Base-by-base conservation (phyloP, 2,329 filamentous ascomycete genomes). In the Colletotrichum cordylinicola region DNA sequence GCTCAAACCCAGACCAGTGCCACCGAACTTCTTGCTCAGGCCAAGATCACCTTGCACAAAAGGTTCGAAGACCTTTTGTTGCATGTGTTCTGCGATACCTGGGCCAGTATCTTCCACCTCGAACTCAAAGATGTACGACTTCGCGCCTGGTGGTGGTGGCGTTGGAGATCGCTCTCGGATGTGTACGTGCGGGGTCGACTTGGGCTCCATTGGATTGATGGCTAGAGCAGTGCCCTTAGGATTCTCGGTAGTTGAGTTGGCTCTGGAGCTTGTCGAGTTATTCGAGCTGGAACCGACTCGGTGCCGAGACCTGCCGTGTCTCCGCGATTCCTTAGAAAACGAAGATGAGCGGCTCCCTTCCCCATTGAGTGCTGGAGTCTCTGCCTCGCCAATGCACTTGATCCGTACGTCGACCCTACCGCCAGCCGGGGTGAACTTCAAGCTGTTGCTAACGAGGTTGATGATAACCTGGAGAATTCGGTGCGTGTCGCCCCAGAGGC, bases 31-130 rank as follows among this genome's bases (percentile, higher is more conserved):
- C 83, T 95, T 98, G 86, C 94, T 98, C 18, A 98, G 86, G 1
- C 95, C 94, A 2, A 97, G 86, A 81, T 98, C 96, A n/a, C 94
- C 96, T 84, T 98, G 96, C 0, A 98, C 94, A 81, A 98, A 98
- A 1, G 96, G 96, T 83, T 98, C 96, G 82, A 98, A 98, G 12
- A 98, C 95, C 79, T 93, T 93, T 72, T 94, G 88, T 79, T 96
- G 95, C 83, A 98, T 91, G 78, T 93, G 87, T 8, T 93, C 90
- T 0, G 95, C 92, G 72, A 98, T 98, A 33, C 96, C 96, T 1
- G 95, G 96, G 0, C 96, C 96, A 1, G 93, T 96, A 79, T 98
- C 96, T 81, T 95, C 90, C 1, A 98, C 95, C 82, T 98, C 94
- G 76, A 98, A 98, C 81, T 98, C 94, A 79, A 98, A 98, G 12